Evolutionary conservation across 768 basidiomycete species (phyloP).

Genomic region (Xerocomus spinulosus): DNA sequence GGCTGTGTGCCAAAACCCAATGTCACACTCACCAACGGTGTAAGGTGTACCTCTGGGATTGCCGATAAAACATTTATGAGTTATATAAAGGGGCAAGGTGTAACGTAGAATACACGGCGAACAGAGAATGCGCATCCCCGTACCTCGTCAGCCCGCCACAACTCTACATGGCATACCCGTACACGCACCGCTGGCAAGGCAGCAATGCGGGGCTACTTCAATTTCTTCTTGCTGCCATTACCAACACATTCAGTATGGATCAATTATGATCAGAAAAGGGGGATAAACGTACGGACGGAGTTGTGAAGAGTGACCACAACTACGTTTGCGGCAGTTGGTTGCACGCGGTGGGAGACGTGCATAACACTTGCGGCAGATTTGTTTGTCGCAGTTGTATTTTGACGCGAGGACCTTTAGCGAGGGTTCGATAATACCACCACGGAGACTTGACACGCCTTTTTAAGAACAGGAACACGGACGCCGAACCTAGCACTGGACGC

Average conservation of each 20-base stretch:
- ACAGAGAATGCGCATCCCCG: background rate
- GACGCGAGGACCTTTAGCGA: conserved; percentile 95
- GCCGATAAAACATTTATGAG: conserved; percentile 1
- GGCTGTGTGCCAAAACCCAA: no score
- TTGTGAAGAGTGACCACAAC: conserved; percentile 86
- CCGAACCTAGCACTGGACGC: no score
- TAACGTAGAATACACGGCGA: conserved; percentile 20
- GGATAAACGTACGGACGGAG: conserved; percentile 76
- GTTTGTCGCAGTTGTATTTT: conserved; percentile 99
- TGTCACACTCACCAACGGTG: no score
- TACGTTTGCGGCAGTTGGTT: conserved; percentile 97
- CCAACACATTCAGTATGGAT: background rate
- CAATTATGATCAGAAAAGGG: background rate
- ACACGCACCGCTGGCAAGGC: background rate
- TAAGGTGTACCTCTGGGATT: no score
- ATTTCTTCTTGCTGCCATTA: conserved; percentile 80
- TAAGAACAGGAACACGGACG: no score
- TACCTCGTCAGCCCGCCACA: background rate
- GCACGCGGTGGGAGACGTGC: conserved; percentile 98
- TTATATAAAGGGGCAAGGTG: conserved; percentile 17
- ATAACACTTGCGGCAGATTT: conserved; percentile 99
- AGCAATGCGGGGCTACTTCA: conserved; percentile 61
- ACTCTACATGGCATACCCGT: background rate
- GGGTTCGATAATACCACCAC: conserved; percentile 94
- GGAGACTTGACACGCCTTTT: conserved; percentile 8